Evolutionary conservation across 805 yeast genomes (phyloP), one percentile per base, ranked within the genome.

Genomic region (Scheffersomyces coipomensis): DNA sequence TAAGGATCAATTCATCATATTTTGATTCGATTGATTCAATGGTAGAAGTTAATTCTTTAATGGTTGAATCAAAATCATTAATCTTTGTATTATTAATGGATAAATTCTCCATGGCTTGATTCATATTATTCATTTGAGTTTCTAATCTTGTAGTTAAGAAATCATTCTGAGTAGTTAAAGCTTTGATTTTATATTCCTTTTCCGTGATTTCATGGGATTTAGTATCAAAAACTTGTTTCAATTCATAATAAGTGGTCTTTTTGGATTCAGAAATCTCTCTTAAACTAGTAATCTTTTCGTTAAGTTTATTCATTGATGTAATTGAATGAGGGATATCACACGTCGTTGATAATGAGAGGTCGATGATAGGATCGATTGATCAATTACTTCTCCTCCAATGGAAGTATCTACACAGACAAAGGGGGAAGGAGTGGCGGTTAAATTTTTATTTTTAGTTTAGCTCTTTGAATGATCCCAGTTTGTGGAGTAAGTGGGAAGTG

Each of bases 291-390:
- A 47, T 38, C 36, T 48, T 47, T 27, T 43, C 47, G 32, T 40
- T 47, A 34, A 47, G 41, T 35, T 42, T 47, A 43, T 45, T 41
- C 53, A 49, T 49, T 16, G n/a, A 13, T n/a, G 10, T 22, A 6
- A 6, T 22, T 22, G 24, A 10, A 7, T 22, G 24, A 22, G 6
- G 10, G 24, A 22, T 22, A 6, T 22, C 6, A 7, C 10, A 10
- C 6, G 6, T 25, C 6, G 29, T 9, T 25, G 29, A 25, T 12
- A 8, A n/a, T 10, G 12, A 25, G 12, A n/a, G 13, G 5, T 25
- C 5, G 13, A 9, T 25, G 29, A 5, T 10, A 10, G 24, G 24
- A 22, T 22, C 10, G 24, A 22, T 22, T 22, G 24, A 22, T 22
- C n/a, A n/a, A n/a, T n/a, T n/a, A n/a, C n/a, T n/a, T n/a, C n/a